Base-by-base conservation (phyloP, 2,329 filamentous ascomycete species). In the Claviceps lovelessii region DNA sequence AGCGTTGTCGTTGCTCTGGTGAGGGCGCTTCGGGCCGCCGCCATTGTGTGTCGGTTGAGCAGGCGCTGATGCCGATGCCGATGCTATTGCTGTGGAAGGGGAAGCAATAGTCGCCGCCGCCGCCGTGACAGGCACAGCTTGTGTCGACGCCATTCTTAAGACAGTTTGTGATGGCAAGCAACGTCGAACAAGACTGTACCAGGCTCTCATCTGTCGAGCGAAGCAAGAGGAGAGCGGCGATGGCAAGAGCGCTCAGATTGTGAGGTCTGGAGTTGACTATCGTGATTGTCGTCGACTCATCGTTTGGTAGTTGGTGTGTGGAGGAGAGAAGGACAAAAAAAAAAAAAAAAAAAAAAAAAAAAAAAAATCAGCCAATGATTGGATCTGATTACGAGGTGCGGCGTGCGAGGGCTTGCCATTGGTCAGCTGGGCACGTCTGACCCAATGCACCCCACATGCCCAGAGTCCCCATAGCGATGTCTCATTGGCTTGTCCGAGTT, bases 131-230 rank as follows among this genome's bases (percentile, higher is more conserved):
- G 53, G 15, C 13, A 51, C 28, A n/a, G 49, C 35, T 51, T 57
- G 53, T 42, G 51, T 51, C 11, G 59, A 55, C 11, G 57, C 52
- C 58, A 60, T 60, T 39, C 33, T 45, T 23, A 55, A 53, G 15
- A 56, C 51, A 29, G 50, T 35, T n/a, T 49, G 55, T 41, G 45
- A 44, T 29, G n/a, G n/a, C 47, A 52, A 11, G 28, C 41, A 47
- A 23, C 46, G 52, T 49, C 54, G 54, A 42, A 13, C 41, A 33
- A 55, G 35, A n/a, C 49, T 41, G 39, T n/a, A 39, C 54, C 54
- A 53, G 45, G 39, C 44, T 56, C 57, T 56, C 59, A 61, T 61
- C 49, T 56, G 57, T 35, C n/a, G 51, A 39, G 9, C 7, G 33
- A 9, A 35, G 42, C 42, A 17, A 45, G 28, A 45, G 23, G 42